Base-by-base conservation (phyloP, 1,139 yeast species). In the Komagataea norvegica region DNA sequence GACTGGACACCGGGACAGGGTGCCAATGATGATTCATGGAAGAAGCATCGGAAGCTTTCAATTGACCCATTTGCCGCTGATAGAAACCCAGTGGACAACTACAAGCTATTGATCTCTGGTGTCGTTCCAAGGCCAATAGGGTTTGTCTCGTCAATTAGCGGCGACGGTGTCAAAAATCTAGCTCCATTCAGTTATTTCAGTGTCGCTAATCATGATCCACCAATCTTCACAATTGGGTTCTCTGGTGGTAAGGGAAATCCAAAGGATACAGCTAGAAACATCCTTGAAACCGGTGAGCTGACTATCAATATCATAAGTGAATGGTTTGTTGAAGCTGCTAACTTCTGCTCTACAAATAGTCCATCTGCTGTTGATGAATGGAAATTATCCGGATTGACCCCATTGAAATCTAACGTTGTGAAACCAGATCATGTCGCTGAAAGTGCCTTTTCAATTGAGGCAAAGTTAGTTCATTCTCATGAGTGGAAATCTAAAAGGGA, bases 301-400 rank as follows among this genome's bases (percentile, higher is more conserved):
- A 74, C 80, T n/a, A 68, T 78, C 49, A 77, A 71, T 52, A 67
- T 78, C 37, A 67, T 78, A 26, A 67, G 77, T 33, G 85, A 78
- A 55, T 77, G 81, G 81, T 74, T 76, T 49, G 60, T 71, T 21
- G 85, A 78, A 44, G 83, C 83, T 14, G 80, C 82, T 11, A 76
- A 78, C 51, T 68, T 56, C 45, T 57, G 74, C n/a, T 59, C 71
- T 14, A 62, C 63, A 19, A 58, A 68, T 45, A 68, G 77, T 3
- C 83, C 83, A 1, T 36, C 52, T 1, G 73, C 61, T 1, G 64
- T 70, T 13, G 72, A 71, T 44, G 85, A 78, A 52, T 77, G 79
- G 77, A 61, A 67, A 40, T 56, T 75, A 30, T 51, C 71, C 11
- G 84, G 84, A 0, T 60, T 78, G 41, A 76, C 82, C 1, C 74